Base-by-base conservation (phyloP, 1,284 basidiomycete species). In the Stygiomarasmius scandens region DNA sequence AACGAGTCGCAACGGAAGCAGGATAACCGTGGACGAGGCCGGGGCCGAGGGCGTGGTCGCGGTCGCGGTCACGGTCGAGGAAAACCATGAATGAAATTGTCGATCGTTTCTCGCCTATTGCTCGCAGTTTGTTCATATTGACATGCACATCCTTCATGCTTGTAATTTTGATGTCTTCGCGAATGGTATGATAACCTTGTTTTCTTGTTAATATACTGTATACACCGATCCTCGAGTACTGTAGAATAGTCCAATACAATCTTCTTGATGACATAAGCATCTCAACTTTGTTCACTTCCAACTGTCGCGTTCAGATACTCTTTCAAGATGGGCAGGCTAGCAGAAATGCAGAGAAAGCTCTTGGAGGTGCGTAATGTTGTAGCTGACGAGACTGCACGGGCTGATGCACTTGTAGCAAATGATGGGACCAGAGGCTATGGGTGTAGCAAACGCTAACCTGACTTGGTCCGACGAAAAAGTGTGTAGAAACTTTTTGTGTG, bases 371-470 rank as follows among this genome's bases (percentile, higher is more conserved):
- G 79, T 72, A 5, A 20, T 46, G 11, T 9, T 52, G 11, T 49
- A 27, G 20, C 44, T 29, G 19, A 20, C n/a, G n/a, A n/a, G n/a
- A 20, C 29, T 27, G 8, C 25, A 16, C 20, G 32, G 58, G 27
- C 11, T 57, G 55, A 58, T 45, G 59, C 46, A 52, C 27, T 38
- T 24, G 43, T n/a, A 96, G 93, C 95, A 96, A 95, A 96, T 97
- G 94, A 96, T 97, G 95, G 95, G 95, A n/a, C 93, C 94, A 45
- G 96, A 98, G 76, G 94, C 96, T 14, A 96, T 98, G 93, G 95
- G 95, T 65, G 89, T 95, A 52, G 88, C 92, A 49, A 93, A 93
- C 65, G 88, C 91, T 64, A 95, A 98, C 75, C 80, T 98, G 61
- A 88, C 92, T 61, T 98, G 97, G 90, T 93, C 90, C 58, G 94